These are phyloP conservation scores for Leavenworthia alabamica DNA, from an alignment of 345 rosid genomes.

Conservation along the genomic window DNA sequence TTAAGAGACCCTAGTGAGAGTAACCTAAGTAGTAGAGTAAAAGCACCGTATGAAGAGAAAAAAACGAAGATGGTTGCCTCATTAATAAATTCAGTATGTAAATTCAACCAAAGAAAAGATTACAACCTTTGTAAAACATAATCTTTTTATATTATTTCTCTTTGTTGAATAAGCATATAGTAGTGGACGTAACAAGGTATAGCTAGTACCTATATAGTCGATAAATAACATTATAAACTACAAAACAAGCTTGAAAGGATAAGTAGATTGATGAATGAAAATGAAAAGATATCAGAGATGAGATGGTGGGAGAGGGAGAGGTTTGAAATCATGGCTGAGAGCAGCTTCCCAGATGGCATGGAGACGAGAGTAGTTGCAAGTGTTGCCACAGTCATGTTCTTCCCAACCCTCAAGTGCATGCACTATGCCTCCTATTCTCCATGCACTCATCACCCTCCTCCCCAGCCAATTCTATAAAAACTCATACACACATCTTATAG, in stretches of 20 bases:
- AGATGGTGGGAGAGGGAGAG: slow-evolving; percentile 21
- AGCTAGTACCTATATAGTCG: not conserved
- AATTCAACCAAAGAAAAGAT: no score
- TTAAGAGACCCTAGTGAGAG: no score
- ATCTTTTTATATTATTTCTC: no score
- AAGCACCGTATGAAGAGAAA: no score
- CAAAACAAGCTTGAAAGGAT: not conserved
- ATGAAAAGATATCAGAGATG: not conserved
- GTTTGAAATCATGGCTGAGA: slow-evolving; percentile 43
- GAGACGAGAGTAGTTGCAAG: slow-evolving; percentile 9
- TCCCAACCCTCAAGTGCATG: slow-evolving; percentile 51
- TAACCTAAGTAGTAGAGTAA: no score
- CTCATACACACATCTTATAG: not conserved
- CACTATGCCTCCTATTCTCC: slow-evolving; percentile 40
- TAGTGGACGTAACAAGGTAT: not conserved
- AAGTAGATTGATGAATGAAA: not conserved
- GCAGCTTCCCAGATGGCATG: slow-evolving; percentile 42
- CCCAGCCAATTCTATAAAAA: slow-evolving; percentile 42
- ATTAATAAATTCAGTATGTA: no score
- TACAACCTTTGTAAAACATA: no score
- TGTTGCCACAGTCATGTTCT: slow-evolving; percentile 38
- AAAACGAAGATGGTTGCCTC: no score
- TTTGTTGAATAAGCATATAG: no score
- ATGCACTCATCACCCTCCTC: slow-evolving; percentile 42
- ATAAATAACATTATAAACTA: not conserved